Percentiles rank a stretch among this genome's conserved stretches.
Evolutionary conservation across 2,329 filamentous ascomycete species (phyloP).

Genomic region (Colletotrichum incanum): DNA sequence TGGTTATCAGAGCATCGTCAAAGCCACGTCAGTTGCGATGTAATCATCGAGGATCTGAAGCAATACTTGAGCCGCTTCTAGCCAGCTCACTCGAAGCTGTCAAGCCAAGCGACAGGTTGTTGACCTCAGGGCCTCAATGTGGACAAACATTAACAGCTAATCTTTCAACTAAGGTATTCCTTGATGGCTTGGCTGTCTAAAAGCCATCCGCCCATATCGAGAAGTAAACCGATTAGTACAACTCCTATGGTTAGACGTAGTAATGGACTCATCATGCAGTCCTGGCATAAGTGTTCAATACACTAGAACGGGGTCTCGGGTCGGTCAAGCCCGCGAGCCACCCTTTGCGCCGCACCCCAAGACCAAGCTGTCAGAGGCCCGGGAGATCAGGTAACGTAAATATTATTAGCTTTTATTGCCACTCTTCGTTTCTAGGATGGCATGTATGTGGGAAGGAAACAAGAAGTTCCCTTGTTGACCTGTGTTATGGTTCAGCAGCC

Average conservation of each 20-base stretch:
- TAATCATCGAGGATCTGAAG: background rate
- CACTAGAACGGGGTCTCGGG: background rate
- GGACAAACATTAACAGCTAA: background rate
- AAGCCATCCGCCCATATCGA: background rate
- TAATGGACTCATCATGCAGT: background rate
- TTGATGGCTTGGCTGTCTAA: background rate
- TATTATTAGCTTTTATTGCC: background rate
- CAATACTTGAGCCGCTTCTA: background rate
- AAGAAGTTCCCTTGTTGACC: background rate
- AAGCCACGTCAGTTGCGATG: background rate
- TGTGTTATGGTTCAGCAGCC: background rate
- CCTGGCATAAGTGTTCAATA: background rate
- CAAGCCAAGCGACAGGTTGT: background rate
- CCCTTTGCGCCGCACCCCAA: background rate
- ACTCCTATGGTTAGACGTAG: background rate
- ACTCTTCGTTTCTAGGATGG: background rate
- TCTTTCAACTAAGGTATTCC: background rate
- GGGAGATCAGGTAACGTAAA: background rate
- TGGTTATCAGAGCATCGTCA: too few relatives aligned
- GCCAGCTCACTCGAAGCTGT: background rate
- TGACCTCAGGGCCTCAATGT: too few relatives aligned
- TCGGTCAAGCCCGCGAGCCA: background rate
- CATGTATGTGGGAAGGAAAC: too few relatives aligned
- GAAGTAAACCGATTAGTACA: background rate
- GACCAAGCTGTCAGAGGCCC: background rate